Base-by-base conservation (phyloP, 108 stramenopile species). In the Skeletonema grethae region DNA sequence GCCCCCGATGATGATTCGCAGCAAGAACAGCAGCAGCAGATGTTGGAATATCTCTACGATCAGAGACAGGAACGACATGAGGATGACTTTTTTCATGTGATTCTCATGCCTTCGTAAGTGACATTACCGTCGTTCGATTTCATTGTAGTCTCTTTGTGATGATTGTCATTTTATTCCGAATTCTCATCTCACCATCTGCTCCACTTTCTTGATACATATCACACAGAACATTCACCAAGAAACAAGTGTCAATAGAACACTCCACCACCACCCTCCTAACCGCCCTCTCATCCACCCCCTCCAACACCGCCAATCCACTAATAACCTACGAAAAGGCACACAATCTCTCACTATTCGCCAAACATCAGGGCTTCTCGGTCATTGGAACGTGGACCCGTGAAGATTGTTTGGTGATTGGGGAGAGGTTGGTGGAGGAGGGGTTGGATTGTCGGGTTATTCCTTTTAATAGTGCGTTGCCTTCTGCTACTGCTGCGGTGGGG, bases 81-180 rank as follows among this genome's bases (percentile, higher is more conserved):
- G 6, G 69, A 77, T 59, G 76, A 68, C 41, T 68, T 68, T 31
- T 77, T 69, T 56, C 76, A 77, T 69, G 62, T 77, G 7, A 62
- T 77, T 69, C 69, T 77, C 25, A 46, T 77, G 69, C 69, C 76
- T 30, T 77, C 76, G 76, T 77, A 65, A 77, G 76, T 34, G 32
- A n/a, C n/a, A n/a, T n/a, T n/a, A n/a, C n/a, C n/a, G n/a, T n/a
- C n/a, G n/a, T n/a, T n/a, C n/a, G n/a, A n/a, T n/a, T n/a, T n/a
- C n/a, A n/a, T n/a, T n/a, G n/a, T n/a, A n/a, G n/a, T n/a, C n/a
- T n/a, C n/a, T n/a, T n/a, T n/a, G n/a, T n/a, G n/a, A n/a, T n/a
- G n/a, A n/a, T n/a, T n/a, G n/a, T 34, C 32, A 34, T 34, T 34
- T 34, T 34, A 34, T 34, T 34, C 31, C 61, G 18, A 57, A 39